These are phyloP conservation scores for Viola pubescens DNA, from an alignment of 441 rosid genomes.

Conservation along the genomic window DNA sequence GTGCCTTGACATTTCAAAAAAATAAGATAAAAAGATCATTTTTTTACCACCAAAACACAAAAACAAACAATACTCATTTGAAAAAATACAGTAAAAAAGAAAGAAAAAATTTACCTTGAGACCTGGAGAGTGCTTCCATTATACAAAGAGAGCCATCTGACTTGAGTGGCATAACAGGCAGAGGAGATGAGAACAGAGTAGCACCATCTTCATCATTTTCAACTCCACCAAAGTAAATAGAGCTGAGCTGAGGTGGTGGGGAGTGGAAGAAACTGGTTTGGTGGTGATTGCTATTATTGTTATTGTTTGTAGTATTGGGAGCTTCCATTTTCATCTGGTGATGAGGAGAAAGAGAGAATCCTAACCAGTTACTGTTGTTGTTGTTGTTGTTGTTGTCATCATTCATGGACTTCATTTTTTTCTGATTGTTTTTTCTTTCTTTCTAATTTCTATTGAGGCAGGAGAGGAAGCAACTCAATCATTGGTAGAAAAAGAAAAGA, in stretches of 20 bases:
- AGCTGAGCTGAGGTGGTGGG: constrained; percentile 28
- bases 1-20: constrained; percentile 17
- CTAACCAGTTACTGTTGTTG: constrained; percentile 52
- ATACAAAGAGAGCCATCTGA: constrained; percentile 95
- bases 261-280: constrained; percentile 33
- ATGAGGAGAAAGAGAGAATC: constrained; percentile 69
- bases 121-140: constrained; percentile 78
- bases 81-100: not conserved
- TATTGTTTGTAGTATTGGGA: constrained; percentile 19
- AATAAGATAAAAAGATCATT: constrained; percentile 18
- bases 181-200: constrained; percentile 37
- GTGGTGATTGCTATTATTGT: constrained; percentile 19
- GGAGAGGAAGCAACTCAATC: constrained; percentile 43
- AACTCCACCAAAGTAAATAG: constrained; percentile 47
- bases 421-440: constrained; percentile 13
- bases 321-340: constrained; percentile 73
- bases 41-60: not conserved
- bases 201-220: constrained; percentile 33
- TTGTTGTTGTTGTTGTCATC: constrained; percentile 30
- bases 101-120: constrained; percentile 26
- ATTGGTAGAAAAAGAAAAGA: constrained; percentile 33
- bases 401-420: constrained; percentile 54
- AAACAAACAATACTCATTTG: constrained; percentile 6
- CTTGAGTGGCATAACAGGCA: constrained; percentile 82
- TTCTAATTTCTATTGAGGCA: not conserved